Evolutionary conservation across 2,329 filamentous ascomycete genomes (phyloP).

Genomic region (Plenodomus lindquistii): DNA sequence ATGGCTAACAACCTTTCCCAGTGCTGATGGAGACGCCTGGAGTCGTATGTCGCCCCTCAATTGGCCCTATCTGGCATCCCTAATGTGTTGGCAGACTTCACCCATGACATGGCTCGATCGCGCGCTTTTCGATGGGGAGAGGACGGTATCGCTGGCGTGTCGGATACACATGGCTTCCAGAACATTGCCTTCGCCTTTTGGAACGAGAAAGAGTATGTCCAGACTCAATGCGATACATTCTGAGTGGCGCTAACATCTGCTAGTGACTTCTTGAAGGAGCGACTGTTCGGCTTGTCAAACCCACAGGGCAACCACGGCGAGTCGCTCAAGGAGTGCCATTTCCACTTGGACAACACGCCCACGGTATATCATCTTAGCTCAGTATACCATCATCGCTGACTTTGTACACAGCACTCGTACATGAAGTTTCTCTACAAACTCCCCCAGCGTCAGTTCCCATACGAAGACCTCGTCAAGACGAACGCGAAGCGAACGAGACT

Average conservation of each 20-base stretch:
- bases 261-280: conserved; percentile 91
- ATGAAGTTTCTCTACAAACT: conserved; percentile 99
- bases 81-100: conserved; percentile 71
- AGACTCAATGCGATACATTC: background rate
- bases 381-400: conserved; percentile 42
- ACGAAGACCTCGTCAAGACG: conserved; percentile 82
- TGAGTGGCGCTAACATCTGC: conserved; percentile 45
- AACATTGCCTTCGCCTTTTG: conserved; percentile 97
- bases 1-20: conserved; percentile 44
- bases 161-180: conserved; percentile 86
- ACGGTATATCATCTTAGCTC: conserved; percentile 52
- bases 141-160: conserved; percentile 94
- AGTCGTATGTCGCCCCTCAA: conserved; percentile 67
- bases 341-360: conserved; percentile 93
- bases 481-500: conserved; percentile 76
- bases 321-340: conserved; percentile 94
- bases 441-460: conserved; percentile 88
- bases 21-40: conserved; percentile 89
- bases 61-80: conserved; percentile 10
- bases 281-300: conserved; percentile 92
- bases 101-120: conserved; percentile 87
- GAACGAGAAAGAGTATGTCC: conserved; percentile 88
- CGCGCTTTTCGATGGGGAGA: conserved; percentile 94
- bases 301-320: conserved; percentile 97
- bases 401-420: conserved; percentile 75